phyloP scores from a whole-genome alignment of 177 flowering plant genomes.

The Vitis hybrid region DNA sequence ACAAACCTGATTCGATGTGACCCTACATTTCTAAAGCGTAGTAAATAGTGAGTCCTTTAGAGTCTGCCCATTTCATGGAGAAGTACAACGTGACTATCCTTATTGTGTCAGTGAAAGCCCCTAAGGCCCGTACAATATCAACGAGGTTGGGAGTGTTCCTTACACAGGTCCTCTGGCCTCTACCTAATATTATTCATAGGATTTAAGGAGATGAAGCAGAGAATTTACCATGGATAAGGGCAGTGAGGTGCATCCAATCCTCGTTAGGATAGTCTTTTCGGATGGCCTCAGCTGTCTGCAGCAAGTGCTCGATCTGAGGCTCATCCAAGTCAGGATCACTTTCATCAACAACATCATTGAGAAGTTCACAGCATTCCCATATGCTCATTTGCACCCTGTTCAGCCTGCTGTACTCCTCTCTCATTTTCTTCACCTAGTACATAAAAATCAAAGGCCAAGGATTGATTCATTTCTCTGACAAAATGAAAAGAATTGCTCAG shows the following conservation, averaged over 20 bases:
- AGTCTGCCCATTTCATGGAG: too few species aligned
- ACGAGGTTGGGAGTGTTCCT: too few species aligned
- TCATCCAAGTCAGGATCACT: conserved; percentile 73
- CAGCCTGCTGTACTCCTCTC: conserved; percentile 50
- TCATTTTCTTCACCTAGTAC: conserved; percentile 56
- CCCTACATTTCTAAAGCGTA: too few species aligned
- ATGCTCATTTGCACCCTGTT: conserved; percentile 64
- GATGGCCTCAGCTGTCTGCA: conserved; percentile 69
- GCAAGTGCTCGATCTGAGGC: conserved; percentile 64
- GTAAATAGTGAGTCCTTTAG: too few species aligned
- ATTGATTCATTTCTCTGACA: background rate
- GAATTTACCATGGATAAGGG: conserved; percentile 53
- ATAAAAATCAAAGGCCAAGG: background rate
- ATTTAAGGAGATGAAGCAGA: background rate
- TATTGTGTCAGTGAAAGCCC: too few species aligned
- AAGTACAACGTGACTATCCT: too few species aligned
- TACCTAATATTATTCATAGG: too few species aligned
- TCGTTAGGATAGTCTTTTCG: conserved; percentile 57
- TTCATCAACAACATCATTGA: conserved; percentile 60
- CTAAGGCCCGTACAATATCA: too few species aligned
- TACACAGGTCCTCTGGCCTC: too few species aligned
- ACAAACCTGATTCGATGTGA: too few species aligned
- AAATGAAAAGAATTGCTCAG: conserved; percentile 1
- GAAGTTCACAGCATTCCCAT: conserved; percentile 74
- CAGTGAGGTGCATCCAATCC: conserved; percentile 67